These are phyloP conservation scores for Parietaria judaica DNA, from an alignment of 306 rosid genomes.

Conservation along the genomic window DNA sequence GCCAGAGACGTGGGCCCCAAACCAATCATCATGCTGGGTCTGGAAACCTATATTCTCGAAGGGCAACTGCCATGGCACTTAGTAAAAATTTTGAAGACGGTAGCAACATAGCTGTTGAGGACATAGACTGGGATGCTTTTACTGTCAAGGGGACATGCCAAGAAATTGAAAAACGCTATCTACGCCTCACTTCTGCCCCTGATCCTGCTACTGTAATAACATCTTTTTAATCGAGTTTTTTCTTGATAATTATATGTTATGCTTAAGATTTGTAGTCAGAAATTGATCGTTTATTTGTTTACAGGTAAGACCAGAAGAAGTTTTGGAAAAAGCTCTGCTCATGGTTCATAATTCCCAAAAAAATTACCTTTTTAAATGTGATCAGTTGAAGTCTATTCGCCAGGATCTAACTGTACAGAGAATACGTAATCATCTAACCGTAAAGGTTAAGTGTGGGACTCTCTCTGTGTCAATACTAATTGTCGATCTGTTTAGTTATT, in stretches of 20 bases:
- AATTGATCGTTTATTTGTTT: constrained; percentile 11
- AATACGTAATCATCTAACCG: constrained; percentile 79
- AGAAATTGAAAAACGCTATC: constrained; percentile 90
- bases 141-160: constrained; percentile 97
- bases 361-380: constrained; percentile 91
- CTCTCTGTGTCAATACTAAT: not conserved
- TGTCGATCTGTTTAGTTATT: not conserved
- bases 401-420: constrained; percentile 97
- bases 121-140: constrained; percentile 98
- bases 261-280: constrained; percentile 3
- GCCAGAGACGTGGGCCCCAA: constrained; percentile 56
- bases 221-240: constrained; percentile 8
- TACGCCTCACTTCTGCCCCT: constrained; percentile 97
- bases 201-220: constrained; percentile 71
- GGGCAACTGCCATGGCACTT: constrained; percentile 68
- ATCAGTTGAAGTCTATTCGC: constrained; percentile 95
- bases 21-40: constrained; percentile 49
- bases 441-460: constrained; percentile 50
- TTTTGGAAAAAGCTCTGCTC: constrained; percentile 71
- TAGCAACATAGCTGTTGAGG: constrained; percentile 86
- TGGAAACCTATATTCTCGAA: constrained; percentile 65
- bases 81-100: constrained; percentile 73
- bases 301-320: constrained; percentile 99
- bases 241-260: not conserved
- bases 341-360: constrained; percentile 84